Evolutionary conservation across 1,139 yeast species (phyloP), one percentile per base, ranked within the genome.

Genomic region (Lodderomyces oxycetoniae): DNA sequence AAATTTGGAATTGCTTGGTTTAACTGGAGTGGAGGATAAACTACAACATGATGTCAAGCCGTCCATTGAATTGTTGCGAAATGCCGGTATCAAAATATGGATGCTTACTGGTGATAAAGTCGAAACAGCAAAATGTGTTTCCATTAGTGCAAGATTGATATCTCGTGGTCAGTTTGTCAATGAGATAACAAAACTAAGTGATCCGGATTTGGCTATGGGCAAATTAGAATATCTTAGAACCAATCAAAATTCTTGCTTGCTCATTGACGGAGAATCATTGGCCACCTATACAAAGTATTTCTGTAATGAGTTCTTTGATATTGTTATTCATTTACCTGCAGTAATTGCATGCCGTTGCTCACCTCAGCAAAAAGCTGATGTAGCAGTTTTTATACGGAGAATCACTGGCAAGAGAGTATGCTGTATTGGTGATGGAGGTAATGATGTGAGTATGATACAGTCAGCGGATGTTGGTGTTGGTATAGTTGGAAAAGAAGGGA

Each of bases 391-490:
- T 44, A 93, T 93, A 44, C 74, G 89, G 46, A 75, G 75, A 40
- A 62, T 75, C 23, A 91, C 98, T 0, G 85, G 87, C 5, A 87
- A 86, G 52, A 67, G 98, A 35, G 96, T 89, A 3, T 89, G 97
- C 48, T 91, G 98, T 55, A 93, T 93, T 48, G 99, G 99, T 34
- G 99, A 93, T 59, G 99, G 99, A 46, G 99, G 99, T 48, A 93
- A 93, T 52, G 99, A 93, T 59, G 99, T 93, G 25, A 85, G 95
- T 49, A 93, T 93, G 99, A 93, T 93, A 47, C 98, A 91, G 60
- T 85, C 94, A 48, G 98, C 99, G 0, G 96, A 93, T 62, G 96
- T 93, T 8, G 99, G 99, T 38, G 95, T 93, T 26, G 99, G 99
- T 36, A 91, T 93, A 47, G 98, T 91, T 17, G 99, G 99, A 27